Base-by-base conservation (phyloP, 2,329 filamentous ascomycete species). In the Chalaropsis ovoidea region DNA sequence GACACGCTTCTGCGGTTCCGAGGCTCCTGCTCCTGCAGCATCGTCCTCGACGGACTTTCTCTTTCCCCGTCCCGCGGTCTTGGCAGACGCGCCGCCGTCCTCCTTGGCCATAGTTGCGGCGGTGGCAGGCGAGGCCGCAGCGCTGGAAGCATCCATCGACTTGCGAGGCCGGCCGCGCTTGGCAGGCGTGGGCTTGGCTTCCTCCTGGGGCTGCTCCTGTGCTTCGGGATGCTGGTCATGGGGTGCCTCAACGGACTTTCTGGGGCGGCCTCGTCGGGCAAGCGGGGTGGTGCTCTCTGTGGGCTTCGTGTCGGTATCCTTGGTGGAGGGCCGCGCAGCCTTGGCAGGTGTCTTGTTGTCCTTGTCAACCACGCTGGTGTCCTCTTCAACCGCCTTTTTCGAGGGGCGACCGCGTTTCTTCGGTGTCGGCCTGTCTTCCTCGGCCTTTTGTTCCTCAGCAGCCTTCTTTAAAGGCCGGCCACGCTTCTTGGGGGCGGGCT, bases 241-340 rank as follows among this genome's bases (percentile, higher is more conserved):
- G 52, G 69, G 43, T 10, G 19, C n/a, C 56, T 67, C 62, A 2
- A 56, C 62, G 13, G 54, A 63, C 61, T 73, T 72, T 70, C 74
- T 76, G 24, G 63, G 63, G 39, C 63, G 54, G 19, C 63, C 63
- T 61, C 63, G 58, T 69, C 74, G 76, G 27, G 74, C 69, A 64
- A 73, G 70, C 6, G 73, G 71, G 66, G 75, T 70, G 10, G 74
- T 72, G 19, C 74, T 71, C 3, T 71, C 72, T 5, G 74, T 75
- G 11, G 74, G 73, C 4, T 71, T 71, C 5, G 17, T 41, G n/a
- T 56, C 49, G 1, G 62, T 11, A 6, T 42, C 39, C 5, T 49
- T 56, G 17, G 6, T 58, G 17, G 47, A 52, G 47, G 27, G 54
- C 27, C 15, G 54, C 54, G 54, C 24, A 6, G 27, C 17, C 24